These are phyloP conservation scores for Plantago ovata DNA, from an alignment of 257 asterid species.

Conservation along the genomic window DNA sequence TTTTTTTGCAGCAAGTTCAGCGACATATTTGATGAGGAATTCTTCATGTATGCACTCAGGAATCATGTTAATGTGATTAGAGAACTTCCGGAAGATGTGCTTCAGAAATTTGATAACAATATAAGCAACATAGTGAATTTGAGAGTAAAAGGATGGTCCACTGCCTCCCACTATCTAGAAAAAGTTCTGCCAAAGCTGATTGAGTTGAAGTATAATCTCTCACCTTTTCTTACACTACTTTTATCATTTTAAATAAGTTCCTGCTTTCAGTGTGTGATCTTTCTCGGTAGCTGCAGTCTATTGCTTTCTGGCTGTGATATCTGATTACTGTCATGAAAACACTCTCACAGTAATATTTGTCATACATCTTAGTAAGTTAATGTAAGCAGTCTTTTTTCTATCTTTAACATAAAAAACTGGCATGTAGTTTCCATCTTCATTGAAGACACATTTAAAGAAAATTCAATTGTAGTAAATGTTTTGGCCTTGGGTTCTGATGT, in stretches of 20 bases:
- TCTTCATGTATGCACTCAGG: constrained; percentile 95
- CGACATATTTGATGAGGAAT: constrained; percentile 94
- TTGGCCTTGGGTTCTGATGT: too few relatives aligned
- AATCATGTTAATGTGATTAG: constrained; percentile 74
- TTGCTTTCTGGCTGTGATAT: background rate
- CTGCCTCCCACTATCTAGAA: constrained; percentile 70
- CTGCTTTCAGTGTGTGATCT: background rate
- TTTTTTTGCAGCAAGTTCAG: constrained; percentile 76
- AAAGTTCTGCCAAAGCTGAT: constrained; percentile 86
- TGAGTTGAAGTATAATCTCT: constrained; percentile 62
- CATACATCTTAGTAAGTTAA: too few relatives aligned
- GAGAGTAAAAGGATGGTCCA: constrained; percentile 96
- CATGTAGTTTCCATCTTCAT: too few relatives aligned
- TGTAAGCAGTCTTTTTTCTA: too few relatives aligned
- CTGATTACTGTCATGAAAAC: too few relatives aligned
- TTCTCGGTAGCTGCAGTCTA: background rate
- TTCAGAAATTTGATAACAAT: constrained; percentile 67
- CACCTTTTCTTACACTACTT: constrained; percentile 24
- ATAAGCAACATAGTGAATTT: constrained; percentile 87
- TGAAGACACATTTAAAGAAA: too few relatives aligned
- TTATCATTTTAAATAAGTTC: background rate
- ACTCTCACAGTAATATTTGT: too few relatives aligned
- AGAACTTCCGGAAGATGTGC: constrained; percentile 79
- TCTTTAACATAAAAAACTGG: too few relatives aligned
- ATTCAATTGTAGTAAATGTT: too few relatives aligned